Evolutionary conservation across 2,329 filamentous ascomycete species (phyloP), one percentile per base, ranked within the genome.

Genomic region (Trichoderma lentiforme): DNA sequence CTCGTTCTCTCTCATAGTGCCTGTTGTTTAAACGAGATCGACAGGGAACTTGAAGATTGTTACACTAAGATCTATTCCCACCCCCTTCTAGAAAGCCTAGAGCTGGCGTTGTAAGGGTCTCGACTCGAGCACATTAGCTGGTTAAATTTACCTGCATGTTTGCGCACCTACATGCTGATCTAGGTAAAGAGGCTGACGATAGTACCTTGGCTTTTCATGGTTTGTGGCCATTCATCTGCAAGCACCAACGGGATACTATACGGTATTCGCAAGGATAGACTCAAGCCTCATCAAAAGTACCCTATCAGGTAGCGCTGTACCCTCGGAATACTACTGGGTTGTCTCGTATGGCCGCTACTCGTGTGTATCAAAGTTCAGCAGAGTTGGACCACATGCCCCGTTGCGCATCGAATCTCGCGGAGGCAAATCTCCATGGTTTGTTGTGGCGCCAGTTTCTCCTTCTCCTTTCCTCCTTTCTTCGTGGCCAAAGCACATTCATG

Each of bases 401-500:
- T 53, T 36, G n/a, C 39, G 15, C 39, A 32, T 70, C 36, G 30
- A 62, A 36, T 47, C 5, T 53, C 30, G 67, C 57, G 30, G 26
- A 8, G 56, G 36, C 18, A 32, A 43, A 62, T 51, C 57, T 21
- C 39, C 39, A 30, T 43, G 11, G 51, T 14, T 36, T 67, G 53
- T 18, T 30, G 67, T 32, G 36, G n/a, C 39, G 67, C 61, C 18
- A n/a, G 12, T 26, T 70, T 32, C 28, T 70, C 67, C 43, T 47
- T 68, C 56, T 70, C 67, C 63, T 66, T 56, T 36, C 63, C 43
- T 68, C 53, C 65, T 68, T 43, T 65, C 43, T 24, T 58, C 51
- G 32, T 67, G 64, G 64, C 64, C 64, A 67, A 67, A 67, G 64
- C 64, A 67, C 64, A 53, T 43, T n/a, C 7, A 53, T 28, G 64